phyloP scores from a whole-genome alignment of 2,329 filamentous ascomycete genomes.

The Dothideomycetes sp. region DNA sequence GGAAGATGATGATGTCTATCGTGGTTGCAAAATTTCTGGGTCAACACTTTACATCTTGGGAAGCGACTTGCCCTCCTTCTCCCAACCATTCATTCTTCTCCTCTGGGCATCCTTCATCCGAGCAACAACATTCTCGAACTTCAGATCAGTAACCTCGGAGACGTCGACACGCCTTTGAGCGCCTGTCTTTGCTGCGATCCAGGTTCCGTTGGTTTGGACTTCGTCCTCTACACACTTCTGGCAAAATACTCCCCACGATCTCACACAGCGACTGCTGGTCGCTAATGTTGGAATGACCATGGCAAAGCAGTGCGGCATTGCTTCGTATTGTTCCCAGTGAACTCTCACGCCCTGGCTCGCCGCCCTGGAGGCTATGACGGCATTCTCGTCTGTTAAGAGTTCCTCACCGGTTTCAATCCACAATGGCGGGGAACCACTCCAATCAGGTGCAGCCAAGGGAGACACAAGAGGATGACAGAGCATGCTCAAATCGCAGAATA shows the following conservation, averaged over 20 bases:
- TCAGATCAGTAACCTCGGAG: slow-evolving; percentile 11
- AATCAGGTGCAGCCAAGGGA: slow-evolving; percentile 45
- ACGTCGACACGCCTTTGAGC: slow-evolving; percentile 18
- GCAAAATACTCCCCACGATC: slow-evolving; percentile 23
- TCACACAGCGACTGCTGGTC: slow-evolving; percentile 22
- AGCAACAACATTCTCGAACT: slow-evolving; percentile 10
- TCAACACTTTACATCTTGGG: no score
- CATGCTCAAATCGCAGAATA: slow-evolving; percentile 34
- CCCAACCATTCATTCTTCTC: slow-evolving; percentile 19
- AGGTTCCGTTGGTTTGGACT: slow-evolving; percentile 19
- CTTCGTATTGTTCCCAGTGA: slow-evolving; percentile 62
- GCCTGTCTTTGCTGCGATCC: slow-evolving; percentile 19
- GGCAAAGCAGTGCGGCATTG: slow-evolving; percentile 64
- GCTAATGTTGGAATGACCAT: slow-evolving; percentile 29
- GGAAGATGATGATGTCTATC: no score
- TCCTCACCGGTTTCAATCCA: slow-evolving; percentile 63
- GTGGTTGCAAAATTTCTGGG: no score
- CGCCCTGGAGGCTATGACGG: slow-evolving; percentile 47
- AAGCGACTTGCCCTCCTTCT: slow-evolving; percentile 21
- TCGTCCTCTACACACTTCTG: slow-evolving; percentile 16
- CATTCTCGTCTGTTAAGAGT: slow-evolving; percentile 56
- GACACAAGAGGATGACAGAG: slow-evolving; percentile 57
- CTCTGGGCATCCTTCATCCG: slow-evolving; percentile 19
- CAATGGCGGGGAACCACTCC: slow-evolving; percentile 53
- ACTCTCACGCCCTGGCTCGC: slow-evolving; percentile 48